Conservation (phyloP, 148 eudicot species). For the Heliosperma pusillum region DNA sequence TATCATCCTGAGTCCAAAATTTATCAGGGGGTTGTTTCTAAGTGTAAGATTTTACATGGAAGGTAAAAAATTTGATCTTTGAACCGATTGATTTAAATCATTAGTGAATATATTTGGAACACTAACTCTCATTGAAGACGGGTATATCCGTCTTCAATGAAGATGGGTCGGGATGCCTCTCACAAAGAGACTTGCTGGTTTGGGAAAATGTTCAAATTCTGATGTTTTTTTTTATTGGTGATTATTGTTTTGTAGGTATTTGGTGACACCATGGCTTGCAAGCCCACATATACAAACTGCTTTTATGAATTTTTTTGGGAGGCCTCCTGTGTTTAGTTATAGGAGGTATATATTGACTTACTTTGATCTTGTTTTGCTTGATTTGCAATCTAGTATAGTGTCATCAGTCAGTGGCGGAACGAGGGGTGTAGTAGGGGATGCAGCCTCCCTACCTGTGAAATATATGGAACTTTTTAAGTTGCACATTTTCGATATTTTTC, state of each 20-base stretch:
- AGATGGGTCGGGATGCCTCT: no score
- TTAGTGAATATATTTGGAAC: no score
- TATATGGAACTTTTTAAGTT: no score
- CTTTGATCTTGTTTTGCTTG: background rate
- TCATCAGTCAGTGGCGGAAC: no score
- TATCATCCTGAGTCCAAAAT: slow-evolving; percentile 53
- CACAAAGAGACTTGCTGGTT: no score
- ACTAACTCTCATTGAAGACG: no score
- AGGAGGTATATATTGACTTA: slow-evolving; percentile 49
- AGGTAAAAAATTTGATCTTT: slow-evolving; percentile 43
- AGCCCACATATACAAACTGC: slow-evolving; percentile 91
- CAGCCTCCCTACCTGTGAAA: no score
- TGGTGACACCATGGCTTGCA: slow-evolving; percentile 89
- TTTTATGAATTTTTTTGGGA: slow-evolving; percentile 66
- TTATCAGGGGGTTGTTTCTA: slow-evolving; percentile 66
- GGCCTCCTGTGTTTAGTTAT: slow-evolving; percentile 70
- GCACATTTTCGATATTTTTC: no score
- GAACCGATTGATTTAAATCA: background rate
- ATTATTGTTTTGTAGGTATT: slow-evolving; percentile 50
- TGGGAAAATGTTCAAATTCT: background rate
- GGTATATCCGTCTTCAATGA: no score
- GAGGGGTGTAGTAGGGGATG: no score
- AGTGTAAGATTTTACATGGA: slow-evolving; percentile 71
- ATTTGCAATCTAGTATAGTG: background rate
- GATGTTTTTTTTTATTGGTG: no score